Base-by-base conservation (phyloP, 306 rosid species). In the Pachyrhizus erosus region DNA sequence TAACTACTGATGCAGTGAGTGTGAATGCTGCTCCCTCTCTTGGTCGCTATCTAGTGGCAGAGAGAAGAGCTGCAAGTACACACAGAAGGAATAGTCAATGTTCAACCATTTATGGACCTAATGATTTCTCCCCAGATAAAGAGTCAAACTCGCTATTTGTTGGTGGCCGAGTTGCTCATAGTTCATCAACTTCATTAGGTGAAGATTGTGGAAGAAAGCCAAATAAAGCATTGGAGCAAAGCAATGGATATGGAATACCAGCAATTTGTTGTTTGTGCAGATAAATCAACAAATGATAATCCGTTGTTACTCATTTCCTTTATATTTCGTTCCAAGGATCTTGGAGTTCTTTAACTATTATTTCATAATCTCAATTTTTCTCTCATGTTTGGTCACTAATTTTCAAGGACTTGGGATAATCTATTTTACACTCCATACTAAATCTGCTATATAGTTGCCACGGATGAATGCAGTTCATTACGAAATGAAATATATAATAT, bases 41-140 rank as follows among this genome's bases (percentile, higher is more conserved):
- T 15, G 92, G 91, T 71, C 91, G 88, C 79, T 88, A 86, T 81
- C 98, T 94, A n/a, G 82, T 89, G 48, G 90, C 84, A 57, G 98
- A 92, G 81, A 90, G 93, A 54, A 82, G 84, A 80, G 80, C 81
- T 12, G 69, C 84, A 49, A 45, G 69, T 46, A 43, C 40, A 31
- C 77, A 21, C 58, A 76, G 84, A 82, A 87, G 84, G 80, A 89
- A 37, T 70, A 76, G 73, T 73, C 80, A 81, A 26, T 75, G 57
- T 55, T 76, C 83, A 3, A 26, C 64, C 62, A 42, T 79, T 75
- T 49, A 83, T 23, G 88, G 88, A 20, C 84, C 82, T 20, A 82
- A 79, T 18, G 83, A 79, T 79, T 89, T 85, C 69, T 73, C 83
- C 11, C 78, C 82, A 9, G 39, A 69, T 82, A 80, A 49, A 0